Conservation (phyloP, 345 rosid species). For the Arabidopsis suecica region DNA sequence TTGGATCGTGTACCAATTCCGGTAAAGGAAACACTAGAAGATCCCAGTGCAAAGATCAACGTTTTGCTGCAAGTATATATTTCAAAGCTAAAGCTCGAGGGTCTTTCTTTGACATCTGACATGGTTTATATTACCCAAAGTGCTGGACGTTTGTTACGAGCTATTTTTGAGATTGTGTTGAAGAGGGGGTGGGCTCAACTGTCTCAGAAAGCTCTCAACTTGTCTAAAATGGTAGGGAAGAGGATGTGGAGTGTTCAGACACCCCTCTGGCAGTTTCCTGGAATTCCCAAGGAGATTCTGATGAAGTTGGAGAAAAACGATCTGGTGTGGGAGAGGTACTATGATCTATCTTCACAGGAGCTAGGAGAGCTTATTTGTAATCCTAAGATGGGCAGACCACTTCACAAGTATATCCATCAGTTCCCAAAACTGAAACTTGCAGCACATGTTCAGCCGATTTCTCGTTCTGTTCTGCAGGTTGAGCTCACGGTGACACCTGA, state of each 20-base stretch:
- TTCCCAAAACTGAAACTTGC: conserved; percentile 84
- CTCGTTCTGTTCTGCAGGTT: conserved; percentile 72
- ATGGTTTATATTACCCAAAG: conserved; percentile 90
- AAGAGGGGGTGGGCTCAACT: conserved; percentile 91
- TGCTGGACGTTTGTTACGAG: conserved; percentile 87
- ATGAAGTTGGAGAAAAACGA: conserved; percentile 88
- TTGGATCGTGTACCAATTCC: conserved; percentile 86
- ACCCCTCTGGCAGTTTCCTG: conserved; percentile 79
- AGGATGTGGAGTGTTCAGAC: conserved; percentile 97
- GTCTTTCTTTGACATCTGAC: conserved; percentile 84
- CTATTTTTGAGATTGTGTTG: conserved; percentile 82
- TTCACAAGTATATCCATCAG: conserved; percentile 79
- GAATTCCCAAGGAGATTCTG: conserved; percentile 72
- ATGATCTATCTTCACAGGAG: conserved; percentile 82
- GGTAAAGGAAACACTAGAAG: conserved; percentile 84
- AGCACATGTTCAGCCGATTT: conserved; percentile 84
- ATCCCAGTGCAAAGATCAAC: conserved; percentile 90
- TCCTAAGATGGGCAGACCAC: conserved; percentile 77
- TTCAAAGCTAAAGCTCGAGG: conserved; percentile 87
- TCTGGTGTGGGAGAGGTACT: conserved; percentile 87
- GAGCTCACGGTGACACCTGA: conserved; percentile 84
- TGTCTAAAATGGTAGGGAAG: conserved; percentile 85
- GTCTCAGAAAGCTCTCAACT: conserved; percentile 80
- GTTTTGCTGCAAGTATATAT: conserved; percentile 88
- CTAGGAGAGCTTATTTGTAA: conserved; percentile 80